These are phyloP conservation scores for Podospora australis DNA, from an alignment of 495 filamentous ascomycete species.

Conservation along the genomic window DNA sequence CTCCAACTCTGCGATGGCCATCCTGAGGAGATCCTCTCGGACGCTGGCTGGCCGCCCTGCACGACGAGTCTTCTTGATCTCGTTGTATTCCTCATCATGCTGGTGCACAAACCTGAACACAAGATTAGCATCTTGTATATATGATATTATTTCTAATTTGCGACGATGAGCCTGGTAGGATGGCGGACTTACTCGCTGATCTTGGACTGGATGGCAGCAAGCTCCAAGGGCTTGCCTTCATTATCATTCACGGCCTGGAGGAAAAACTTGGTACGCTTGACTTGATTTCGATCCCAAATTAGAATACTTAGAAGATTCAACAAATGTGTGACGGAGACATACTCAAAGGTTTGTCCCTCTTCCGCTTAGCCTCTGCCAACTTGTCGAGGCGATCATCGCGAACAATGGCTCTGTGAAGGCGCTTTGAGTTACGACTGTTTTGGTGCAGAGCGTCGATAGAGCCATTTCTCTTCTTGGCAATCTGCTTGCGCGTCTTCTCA, in stretches of 20 bases:
- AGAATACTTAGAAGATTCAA: not conserved
- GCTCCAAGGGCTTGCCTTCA: constrained; percentile 46
- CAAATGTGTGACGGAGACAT: constrained; percentile 17
- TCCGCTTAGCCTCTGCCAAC: constrained; percentile 54
- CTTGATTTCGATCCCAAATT: constrained; percentile 31
- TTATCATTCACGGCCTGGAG: constrained; percentile 53
- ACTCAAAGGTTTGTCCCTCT: constrained; percentile 64
- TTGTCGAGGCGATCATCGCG: constrained; percentile 71
- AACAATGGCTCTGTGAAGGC: constrained; percentile 63
- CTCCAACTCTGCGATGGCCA: constrained; percentile 61
- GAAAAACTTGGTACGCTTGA: constrained; percentile 67
- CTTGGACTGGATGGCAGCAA: constrained; percentile 52
- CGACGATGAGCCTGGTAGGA: no score
- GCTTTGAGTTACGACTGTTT: constrained; percentile 70
- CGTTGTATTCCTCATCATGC: constrained; percentile 65
- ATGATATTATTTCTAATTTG: not conserved
- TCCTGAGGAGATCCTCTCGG: constrained; percentile 67
- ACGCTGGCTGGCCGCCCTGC: constrained; percentile 74
- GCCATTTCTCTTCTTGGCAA: constrained; percentile 68
- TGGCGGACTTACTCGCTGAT: constrained; percentile 50
- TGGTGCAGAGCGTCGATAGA: constrained; percentile 66
- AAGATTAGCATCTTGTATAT: not conserved
- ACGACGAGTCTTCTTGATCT: constrained; percentile 67
- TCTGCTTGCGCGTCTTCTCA: constrained; percentile 75
- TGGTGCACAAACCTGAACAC: constrained; percentile 64